A percentile compares a stretch with the other conserved stretches of the same genome.
Conservation (phyloP, 2,329 filamentous ascomycete species). For the Alternaria hordeiaustralica region DNA sequence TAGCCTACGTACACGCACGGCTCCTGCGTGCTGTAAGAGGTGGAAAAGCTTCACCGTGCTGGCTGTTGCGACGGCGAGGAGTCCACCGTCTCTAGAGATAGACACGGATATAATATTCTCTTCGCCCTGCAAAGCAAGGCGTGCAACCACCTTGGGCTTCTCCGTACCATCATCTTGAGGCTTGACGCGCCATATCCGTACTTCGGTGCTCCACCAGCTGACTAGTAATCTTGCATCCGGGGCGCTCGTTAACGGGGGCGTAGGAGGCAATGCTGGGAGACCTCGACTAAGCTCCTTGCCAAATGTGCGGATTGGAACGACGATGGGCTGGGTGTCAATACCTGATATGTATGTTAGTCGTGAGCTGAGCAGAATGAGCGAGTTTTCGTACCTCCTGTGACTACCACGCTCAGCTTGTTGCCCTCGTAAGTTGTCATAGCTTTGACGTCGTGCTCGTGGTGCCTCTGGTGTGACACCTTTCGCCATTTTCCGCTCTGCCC, state of each 20-base stretch:
- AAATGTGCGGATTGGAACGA: slow-evolving; percentile 79
- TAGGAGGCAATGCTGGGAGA: slow-evolving; percentile 83
- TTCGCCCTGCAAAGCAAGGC: slow-evolving; percentile 62
- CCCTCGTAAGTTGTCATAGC: slow-evolving; percentile 90
- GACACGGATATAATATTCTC: slow-evolving; percentile 80
- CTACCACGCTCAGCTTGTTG: slow-evolving; percentile 80
- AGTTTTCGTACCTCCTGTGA: slow-evolving; percentile 78
- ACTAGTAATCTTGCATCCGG: slow-evolving; percentile 76
- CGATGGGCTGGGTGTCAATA: slow-evolving; percentile 81
- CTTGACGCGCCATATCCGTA: slow-evolving; percentile 78
- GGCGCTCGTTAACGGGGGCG: slow-evolving; percentile 75
- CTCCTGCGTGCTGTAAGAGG: slow-evolving; percentile 61
- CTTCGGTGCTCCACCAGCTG: slow-evolving; percentile 90
- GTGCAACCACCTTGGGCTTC: slow-evolving; percentile 50
- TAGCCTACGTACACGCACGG: slow-evolving; percentile 74
- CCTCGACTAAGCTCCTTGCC: slow-evolving; percentile 81
- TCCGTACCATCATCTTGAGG: slow-evolving; percentile 56
- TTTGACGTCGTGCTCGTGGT: slow-evolving; percentile 95
- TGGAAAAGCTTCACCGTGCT: slow-evolving; percentile 80
- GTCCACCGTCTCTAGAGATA: slow-evolving; percentile 72
- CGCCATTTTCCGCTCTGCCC: slow-evolving; percentile 68
- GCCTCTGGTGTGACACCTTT: slow-evolving; percentile 83
- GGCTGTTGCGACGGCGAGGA: slow-evolving; percentile 78
- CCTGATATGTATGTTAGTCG: slow-evolving; percentile 57
- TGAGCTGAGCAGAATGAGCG: background rate